Conservation (phyloP, 2,329 filamentous ascomycete genomes). For the Mycosphaerella sp. region DNA sequence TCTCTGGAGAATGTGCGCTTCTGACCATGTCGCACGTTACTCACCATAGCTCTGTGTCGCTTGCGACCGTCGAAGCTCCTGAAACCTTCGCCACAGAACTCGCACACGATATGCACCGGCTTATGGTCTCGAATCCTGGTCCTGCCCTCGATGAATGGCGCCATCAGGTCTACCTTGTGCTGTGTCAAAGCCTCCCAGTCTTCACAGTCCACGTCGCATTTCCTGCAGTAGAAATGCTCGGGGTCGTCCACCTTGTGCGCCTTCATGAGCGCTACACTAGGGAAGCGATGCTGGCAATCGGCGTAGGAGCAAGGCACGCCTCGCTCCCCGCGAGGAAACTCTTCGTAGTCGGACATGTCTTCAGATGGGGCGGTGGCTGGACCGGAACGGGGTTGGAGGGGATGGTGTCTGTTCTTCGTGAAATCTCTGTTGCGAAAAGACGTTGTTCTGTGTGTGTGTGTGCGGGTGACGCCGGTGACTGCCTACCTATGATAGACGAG, state of each 20-base stretch:
- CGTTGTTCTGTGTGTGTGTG: too few relatives aligned
- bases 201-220: constrained; percentile 37
- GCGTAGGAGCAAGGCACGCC: constrained; percentile 40
- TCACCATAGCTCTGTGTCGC: constrained; percentile 48
- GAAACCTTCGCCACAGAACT: constrained; percentile 53
- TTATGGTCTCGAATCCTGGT: constrained; percentile 18
- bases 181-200: constrained; percentile 30
- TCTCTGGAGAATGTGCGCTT: not conserved
- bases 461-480: too few relatives aligned
- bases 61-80: constrained; percentile 48
- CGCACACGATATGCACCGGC: constrained; percentile 48
- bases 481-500: too few relatives aligned
- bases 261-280: constrained; percentile 42
- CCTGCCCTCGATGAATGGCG: constrained; percentile 23
- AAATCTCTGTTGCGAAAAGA: too few relatives aligned
- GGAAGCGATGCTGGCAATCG: constrained; percentile 44
- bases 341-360: constrained; percentile 4
- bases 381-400: not conserved
- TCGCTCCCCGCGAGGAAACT: constrained; percentile 10
- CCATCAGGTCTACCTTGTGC: constrained; percentile 35
- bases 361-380: not conserved
- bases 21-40: constrained; percentile 13
- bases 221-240: constrained; percentile 42
- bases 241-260: constrained; percentile 45
- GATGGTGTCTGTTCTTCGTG: not conserved